These are phyloP conservation scores for Candida incommunis DNA, from an alignment of 805 yeast genomes.

Conservation along the genomic window DNA sequence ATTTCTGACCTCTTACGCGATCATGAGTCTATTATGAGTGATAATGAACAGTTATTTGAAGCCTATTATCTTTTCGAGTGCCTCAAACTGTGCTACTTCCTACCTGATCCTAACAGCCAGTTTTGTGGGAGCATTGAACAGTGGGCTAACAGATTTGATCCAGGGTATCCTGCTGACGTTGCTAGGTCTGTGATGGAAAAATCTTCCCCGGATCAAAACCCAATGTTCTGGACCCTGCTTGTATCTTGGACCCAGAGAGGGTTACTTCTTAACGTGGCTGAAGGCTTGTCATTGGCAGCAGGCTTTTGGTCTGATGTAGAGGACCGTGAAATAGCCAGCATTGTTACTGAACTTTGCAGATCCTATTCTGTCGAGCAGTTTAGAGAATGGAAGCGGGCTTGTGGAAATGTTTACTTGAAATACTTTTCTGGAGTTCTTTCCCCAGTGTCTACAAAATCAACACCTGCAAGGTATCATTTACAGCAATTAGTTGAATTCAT, in stretches of 20 bases:
- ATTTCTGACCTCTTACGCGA: background rate
- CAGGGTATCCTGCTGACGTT: background rate
- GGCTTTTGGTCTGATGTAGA: background rate
- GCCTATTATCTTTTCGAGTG: background rate
- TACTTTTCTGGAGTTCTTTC: background rate
- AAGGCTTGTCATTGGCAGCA: background rate
- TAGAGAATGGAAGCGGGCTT: background rate
- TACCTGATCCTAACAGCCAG: background rate
- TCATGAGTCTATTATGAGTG: background rate
- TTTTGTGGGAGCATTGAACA: background rate
- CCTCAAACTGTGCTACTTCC: background rate
- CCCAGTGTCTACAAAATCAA: background rate
- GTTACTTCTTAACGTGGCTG: background rate
- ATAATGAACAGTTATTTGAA: background rate
- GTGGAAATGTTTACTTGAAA: background rate
- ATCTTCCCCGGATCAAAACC: background rate
- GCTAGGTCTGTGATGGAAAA: background rate
- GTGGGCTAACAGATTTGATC: background rate
- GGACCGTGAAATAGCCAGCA: background rate
- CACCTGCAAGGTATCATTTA: background rate
- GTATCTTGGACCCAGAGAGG: background rate
- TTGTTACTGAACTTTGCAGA: background rate
- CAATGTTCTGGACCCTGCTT: slow-evolving; percentile 1
- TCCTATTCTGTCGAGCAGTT: background rate
- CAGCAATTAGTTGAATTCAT: background rate